These are phyloP conservation scores for Metschnikowia colocasiae DNA, from an alignment of 805 yeast species.

Conservation along the genomic window DNA sequence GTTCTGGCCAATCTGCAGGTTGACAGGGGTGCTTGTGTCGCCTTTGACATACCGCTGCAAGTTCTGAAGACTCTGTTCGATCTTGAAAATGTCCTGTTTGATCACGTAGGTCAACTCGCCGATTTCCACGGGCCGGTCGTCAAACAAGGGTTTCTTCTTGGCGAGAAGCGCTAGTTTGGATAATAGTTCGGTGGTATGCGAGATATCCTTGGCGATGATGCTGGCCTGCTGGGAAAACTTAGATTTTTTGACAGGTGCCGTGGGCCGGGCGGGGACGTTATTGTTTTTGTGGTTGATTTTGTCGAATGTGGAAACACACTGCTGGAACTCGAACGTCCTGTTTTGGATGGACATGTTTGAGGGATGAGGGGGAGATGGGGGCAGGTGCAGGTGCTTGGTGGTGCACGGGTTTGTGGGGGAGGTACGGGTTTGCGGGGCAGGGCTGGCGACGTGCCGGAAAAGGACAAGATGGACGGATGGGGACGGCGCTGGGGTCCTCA, in stretches of 20 bases:
- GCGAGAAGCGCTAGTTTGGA: constrained; percentile 82
- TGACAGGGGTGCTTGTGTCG: constrained; percentile 39
- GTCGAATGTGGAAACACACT: constrained; percentile 77
- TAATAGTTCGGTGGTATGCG: constrained; percentile 76
- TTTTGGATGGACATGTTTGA: constrained; percentile 50
- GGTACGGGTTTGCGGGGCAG: not conserved
- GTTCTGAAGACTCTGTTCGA: constrained; percentile 66
- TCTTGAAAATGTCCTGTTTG: constrained; percentile 79
- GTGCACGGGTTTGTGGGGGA: too few relatives aligned
- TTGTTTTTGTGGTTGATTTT: constrained; percentile 43
- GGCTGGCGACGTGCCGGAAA: not conserved
- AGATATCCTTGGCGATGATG: constrained; percentile 81
- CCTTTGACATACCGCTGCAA: constrained; percentile 53
- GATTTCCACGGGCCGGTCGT: constrained; percentile 91
- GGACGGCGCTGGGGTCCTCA: not conserved
- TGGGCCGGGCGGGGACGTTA: constrained; percentile 15
- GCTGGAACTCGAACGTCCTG: constrained; percentile 89
- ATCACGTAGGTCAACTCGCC: constrained; percentile 85
- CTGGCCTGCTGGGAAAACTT: constrained; percentile 63
- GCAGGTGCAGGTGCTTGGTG: not conserved
- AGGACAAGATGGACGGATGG: not conserved
- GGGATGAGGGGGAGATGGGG: not conserved
- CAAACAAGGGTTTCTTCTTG: constrained; percentile 84
- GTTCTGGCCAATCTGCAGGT: constrained; percentile 67
- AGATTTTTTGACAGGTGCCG: constrained; percentile 27